Base-by-base conservation (phyloP, 495 filamentous ascomycete species). In the Aspergillus panamensis region DNA sequence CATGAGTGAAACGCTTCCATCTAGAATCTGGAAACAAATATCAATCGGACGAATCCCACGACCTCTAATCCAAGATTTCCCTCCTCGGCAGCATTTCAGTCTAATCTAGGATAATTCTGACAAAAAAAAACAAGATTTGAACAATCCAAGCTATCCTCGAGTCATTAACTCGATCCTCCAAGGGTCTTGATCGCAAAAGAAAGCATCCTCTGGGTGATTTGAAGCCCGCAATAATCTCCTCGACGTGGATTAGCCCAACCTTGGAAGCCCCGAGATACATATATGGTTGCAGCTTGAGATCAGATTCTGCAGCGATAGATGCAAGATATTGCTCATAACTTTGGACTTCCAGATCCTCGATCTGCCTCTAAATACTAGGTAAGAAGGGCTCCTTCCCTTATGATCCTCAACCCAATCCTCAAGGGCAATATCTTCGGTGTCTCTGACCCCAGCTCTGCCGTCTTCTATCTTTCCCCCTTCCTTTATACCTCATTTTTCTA, bases 21-120 rank as follows among this genome's bases (percentile, higher is more conserved):
- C 50, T 31, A 53, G 40, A 55, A 55, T 59, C 47, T 59, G 54
- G 55, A 57, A 62, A 63, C 57, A 57, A 60, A 65, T 66, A 65
- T 63, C 64, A 63, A 63, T 43, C 60, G 48, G 35, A 32, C 57
- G 40, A 35, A 51, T 57, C 61, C 65, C 59, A 59, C 55, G 51
- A 54, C 58, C 50, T 43, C 44, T 53, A 21, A 16, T 40, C 20
- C 29, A 48, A 33, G 39, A 48, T 44, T 39, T 44, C 48, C 35
- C 33, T 39, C 48, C 42, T 43, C 50, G 32, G 19, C 19, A 42
- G 12, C 21, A 44, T 35, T 48, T 43, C 51, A 35, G 3, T 50
- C 37, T 51, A 33, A n/a, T 49, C 32, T 33, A 48, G 19, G 44
- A 35, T 30, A 60, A n/a, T 17, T 9, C 5, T 2, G 25, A 25